These are phyloP conservation scores for Bolboschoenus planiculmis DNA, from an alignment of 176 grass and related monocot species.

Conservation along the genomic window DNA sequence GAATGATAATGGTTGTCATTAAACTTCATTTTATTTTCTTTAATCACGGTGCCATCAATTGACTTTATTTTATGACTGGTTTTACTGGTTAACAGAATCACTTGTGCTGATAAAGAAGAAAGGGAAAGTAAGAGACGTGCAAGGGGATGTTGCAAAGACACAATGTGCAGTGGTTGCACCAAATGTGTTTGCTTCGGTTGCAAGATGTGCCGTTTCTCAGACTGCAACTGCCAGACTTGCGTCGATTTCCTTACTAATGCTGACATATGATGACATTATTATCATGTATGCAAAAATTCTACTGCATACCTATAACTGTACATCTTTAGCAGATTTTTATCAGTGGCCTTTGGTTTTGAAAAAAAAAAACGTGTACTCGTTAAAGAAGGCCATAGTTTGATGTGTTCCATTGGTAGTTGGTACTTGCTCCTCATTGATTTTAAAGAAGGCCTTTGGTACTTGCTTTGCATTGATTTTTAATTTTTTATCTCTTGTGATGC, in stretches of 20 bases:
- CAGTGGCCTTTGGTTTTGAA: not conserved
- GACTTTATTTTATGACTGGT: not conserved
- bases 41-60: not conserved
- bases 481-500: not conserved
- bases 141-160: constrained; percentile 48
- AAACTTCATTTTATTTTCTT: not conserved
- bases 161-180: constrained; percentile 60
- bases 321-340: not conserved
- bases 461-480: not conserved
- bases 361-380: not conserved
- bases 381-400: not conserved
- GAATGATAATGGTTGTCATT: not conserved
- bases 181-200: constrained; percentile 97
- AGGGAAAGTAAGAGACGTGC: constrained; percentile 66
- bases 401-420: not conserved
- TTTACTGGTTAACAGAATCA: constrained; percentile 36
- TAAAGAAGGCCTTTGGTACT: not conserved
- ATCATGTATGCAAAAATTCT: not conserved
- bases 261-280: constrained; percentile 8
- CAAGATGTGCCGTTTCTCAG: constrained; percentile 77
- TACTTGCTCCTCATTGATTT: not conserved
- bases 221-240: constrained; percentile 87
- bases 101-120: constrained; percentile 80
- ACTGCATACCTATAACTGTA: not conserved
- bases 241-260: constrained; percentile 45